Percentiles rank a stretch among this genome's conserved stretches.
Evolutionary conservation across 2,329 filamentous ascomycete genomes (phyloP).

Genomic region (Tolypocladium tundrense): DNA sequence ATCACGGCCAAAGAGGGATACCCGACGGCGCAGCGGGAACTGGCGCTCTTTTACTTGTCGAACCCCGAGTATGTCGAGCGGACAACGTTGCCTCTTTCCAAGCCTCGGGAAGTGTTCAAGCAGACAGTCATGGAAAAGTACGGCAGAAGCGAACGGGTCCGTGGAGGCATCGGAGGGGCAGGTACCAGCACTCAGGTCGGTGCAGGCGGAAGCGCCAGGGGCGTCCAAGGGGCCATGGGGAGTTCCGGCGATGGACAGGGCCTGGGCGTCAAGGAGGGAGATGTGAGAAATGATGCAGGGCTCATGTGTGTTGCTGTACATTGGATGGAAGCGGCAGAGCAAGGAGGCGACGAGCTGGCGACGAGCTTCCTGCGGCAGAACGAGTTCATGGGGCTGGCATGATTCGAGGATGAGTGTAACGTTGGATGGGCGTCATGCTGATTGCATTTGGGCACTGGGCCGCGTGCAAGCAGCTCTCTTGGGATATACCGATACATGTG

Average conservation of each 20-base stretch:
- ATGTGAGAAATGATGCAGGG: conserved; percentile 65
- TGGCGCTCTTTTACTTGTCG: conserved; percentile 87
- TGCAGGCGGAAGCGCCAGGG: conserved; percentile 11
- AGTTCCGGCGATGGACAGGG: conserved; percentile 11
- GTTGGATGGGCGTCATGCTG: neutral
- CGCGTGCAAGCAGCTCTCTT: neutral
- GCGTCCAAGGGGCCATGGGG: conserved; percentile 7
- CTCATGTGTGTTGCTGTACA: conserved; percentile 92
- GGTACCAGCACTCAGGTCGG: conserved; percentile 13
- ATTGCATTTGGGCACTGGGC: neutral
- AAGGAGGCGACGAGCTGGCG: conserved; percentile 78
- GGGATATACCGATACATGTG: neutral
- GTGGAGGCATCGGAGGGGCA: conserved; percentile 11
- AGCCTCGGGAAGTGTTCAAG: conserved; percentile 83
- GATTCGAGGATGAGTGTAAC: conserved; percentile 1
- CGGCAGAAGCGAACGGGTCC: conserved; percentile 27
- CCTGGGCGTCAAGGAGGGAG: conserved; percentile 26
- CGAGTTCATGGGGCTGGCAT: conserved; percentile 27
- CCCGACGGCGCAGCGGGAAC: conserved; percentile 78
- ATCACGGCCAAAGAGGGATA: conserved; percentile 86
- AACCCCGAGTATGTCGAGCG: conserved; percentile 77
- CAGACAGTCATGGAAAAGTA: conserved; percentile 70
- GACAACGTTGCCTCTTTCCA: conserved; percentile 73
- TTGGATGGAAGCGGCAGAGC: conserved; percentile 89
- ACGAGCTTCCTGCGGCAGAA: conserved; percentile 70